These are phyloP conservation scores for Ormosia semicastrata DNA, from an alignment of 306 rosid genomes.

Conservation along the genomic window DNA sequence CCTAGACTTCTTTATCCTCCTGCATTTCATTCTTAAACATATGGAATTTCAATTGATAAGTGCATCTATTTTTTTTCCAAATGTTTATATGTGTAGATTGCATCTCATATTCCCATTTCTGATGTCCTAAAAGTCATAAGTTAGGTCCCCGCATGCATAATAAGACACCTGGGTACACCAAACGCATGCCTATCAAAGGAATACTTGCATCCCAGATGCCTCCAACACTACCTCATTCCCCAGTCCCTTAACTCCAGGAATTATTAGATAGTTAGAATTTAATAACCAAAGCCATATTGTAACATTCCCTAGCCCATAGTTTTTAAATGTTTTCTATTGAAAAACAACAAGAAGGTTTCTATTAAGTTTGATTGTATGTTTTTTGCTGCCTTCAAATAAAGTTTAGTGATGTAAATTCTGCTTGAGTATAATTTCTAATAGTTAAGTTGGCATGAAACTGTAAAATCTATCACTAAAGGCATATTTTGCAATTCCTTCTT, in stretches of 20 bases:
- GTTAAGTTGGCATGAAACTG: not conserved
- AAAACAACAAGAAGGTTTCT: not conserved
- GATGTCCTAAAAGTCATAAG: not conserved
- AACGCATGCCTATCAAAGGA: not conserved
- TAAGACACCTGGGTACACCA: not conserved
- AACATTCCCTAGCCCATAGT: not conserved
- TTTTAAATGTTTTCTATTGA: not conserved
- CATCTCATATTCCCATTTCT: not conserved
- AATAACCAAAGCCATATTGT: not conserved
- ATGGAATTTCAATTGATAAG: not conserved
- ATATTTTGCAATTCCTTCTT: not conserved
- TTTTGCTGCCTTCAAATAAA: slow-evolving; percentile 42
- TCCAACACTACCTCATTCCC: not conserved
- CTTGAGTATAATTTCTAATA: not conserved
- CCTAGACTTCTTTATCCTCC: not conserved
- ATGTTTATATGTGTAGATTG: not conserved
- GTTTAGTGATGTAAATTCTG: not conserved
- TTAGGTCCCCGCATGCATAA: not conserved
- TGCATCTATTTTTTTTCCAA: not conserved
- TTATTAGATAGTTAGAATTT: not conserved
- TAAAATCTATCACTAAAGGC: not conserved
- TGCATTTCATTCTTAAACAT: not conserved
- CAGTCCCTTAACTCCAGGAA: not conserved
- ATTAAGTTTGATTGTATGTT: not conserved
- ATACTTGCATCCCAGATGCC: not conserved